Conservation (phyloP, 1,284 basidiomycete species). For the Apiotrichum montevideense region DNA sequence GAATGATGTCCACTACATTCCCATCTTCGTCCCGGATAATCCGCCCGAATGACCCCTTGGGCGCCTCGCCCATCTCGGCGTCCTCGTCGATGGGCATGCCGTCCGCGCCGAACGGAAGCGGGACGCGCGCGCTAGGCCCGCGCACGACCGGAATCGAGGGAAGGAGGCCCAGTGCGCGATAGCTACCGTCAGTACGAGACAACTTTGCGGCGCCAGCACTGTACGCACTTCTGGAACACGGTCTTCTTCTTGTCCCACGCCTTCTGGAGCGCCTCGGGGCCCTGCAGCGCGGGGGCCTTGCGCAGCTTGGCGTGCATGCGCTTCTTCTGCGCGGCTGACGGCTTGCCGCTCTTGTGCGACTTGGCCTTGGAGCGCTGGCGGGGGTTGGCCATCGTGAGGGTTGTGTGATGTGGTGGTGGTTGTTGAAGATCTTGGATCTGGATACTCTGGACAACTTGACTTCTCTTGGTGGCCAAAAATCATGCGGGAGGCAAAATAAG, state of each 20-base stretch:
- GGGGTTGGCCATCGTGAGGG: conserved; percentile 73
- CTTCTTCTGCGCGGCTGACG: conserved; percentile 27
- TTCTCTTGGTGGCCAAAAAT: neutral
- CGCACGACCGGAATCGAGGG: conserved; percentile 40
- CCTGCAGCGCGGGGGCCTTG: conserved; percentile 72
- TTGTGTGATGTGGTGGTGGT: too few relatives aligned
- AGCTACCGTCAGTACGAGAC: conserved; percentile 24
- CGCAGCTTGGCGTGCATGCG: conserved; percentile 47
- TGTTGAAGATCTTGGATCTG: too few relatives aligned
- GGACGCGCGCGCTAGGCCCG: conserved; percentile 21
- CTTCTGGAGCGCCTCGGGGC: conserved; percentile 73
- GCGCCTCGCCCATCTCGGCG: neutral
- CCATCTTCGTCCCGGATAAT: conserved; percentile 80
- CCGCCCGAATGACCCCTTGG: conserved; percentile 68
- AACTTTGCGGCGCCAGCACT: too few relatives aligned
- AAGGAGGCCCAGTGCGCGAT: conserved; percentile 44
- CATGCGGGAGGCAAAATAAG: neutral
- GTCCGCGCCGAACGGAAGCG: conserved; percentile 46
- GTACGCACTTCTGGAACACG: conserved; percentile 80
- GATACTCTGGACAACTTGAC: too few relatives aligned
- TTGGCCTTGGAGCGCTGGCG: conserved; percentile 57
- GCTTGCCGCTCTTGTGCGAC: conserved; percentile 36
- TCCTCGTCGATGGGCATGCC: conserved; percentile 2
- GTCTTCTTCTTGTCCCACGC: conserved; percentile 87
- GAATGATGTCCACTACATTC: conserved; percentile 68